Base-by-base conservation (phyloP, 1,139 yeast species). In the Protomyces inundatus region DNA sequence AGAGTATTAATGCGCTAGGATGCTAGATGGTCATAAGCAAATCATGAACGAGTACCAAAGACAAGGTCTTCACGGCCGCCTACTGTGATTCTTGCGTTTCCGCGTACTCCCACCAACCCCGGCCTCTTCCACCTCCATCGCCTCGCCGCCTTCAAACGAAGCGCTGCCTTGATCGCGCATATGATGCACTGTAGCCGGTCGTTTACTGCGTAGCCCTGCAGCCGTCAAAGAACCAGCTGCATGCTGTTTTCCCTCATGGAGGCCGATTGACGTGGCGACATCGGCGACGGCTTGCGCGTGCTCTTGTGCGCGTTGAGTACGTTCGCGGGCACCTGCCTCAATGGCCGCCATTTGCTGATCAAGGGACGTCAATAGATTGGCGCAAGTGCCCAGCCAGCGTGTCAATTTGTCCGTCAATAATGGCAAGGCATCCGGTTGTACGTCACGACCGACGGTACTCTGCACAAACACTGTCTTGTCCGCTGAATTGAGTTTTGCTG, bases 401-500 rank as follows among this genome's bases (percentile, higher is more conserved):
- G 32, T 1, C 48, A 42, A 5, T 10, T 14, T 42, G 32, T 14
- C 32, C 23, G n/a, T 30, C 9, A 42, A 3, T 1, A 5, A 23
- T 4, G 48, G 48, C 12, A 42, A 39, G 33, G 34, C n/a, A 16
- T 39, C 45, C 4, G 46, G 55, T 33, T 46, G 37, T 5, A 46
- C 9, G 39, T 60, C 64, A 10, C 64, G 37, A 5, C 64, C 64
- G 10, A 33, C 42, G 14, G 57, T 52, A 0, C 54, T 46, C 23
- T 54, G 40, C 6, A 60, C 50, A 39, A 37, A 42, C n/a, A 60
- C 40, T 23, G 54, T 23, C 34, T 60, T 54, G 23, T 39, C 30
- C 3, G 53, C 35, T 5, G 57, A 33, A 37, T 60, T 54, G 35
- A 60, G 54, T 46, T 54, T 60, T 12, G 48, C 64, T 14, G 34